Evolutionary conservation across 805 yeast genomes (phyloP), one percentile per base, ranked within the genome.

Genomic region (Ogataea paradorogensis): DNA sequence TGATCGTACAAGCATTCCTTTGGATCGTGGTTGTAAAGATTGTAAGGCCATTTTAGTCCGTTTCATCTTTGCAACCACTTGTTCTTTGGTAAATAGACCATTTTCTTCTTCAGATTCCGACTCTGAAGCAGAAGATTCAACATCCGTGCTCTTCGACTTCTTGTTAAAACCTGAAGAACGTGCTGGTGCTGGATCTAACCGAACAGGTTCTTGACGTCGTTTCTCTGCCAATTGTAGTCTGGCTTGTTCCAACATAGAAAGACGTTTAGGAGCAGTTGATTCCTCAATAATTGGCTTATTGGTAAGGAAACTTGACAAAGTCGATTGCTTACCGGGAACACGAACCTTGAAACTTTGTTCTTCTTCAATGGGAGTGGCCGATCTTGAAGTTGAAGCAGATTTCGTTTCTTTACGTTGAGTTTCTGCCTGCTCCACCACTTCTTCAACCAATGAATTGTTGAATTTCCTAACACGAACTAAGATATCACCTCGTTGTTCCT

Each of bases 401-500:
- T 9, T 32, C 27, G 8, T 33, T 16, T 23, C 18, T 43, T 10
- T 11, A 23, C 25, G 25, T 33, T 10, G 33, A 6, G 50, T 55
- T 31, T 68, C 73, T 1, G 73, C 65, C 27, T 72, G 73, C 4
- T 61, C 55, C 1, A 70, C 62, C 14, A 82, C 65, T n/a, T 52
- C 53, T 14, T 79, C 80, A 8, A 84, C 88, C 35, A 82, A 52
- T 0, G 59, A 63, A 5, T 61, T 58, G 52, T 84, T 78, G 44
- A 82, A 72, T 20, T 63, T 66, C 42, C 78, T 69, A 0, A 87
- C 88, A 46, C 77, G 74, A 0, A 75, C 63, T 26, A 88, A 57
- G 25, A 90, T 74, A 34, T 79, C 82, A 15, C 70, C 65, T 5
- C 84, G 66, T 55, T 89, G 95, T 30, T 76, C 76, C 20, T 73